Conservation (phyloP, 78 protist genomes). For the Monosiga brevicollis region DNA sequence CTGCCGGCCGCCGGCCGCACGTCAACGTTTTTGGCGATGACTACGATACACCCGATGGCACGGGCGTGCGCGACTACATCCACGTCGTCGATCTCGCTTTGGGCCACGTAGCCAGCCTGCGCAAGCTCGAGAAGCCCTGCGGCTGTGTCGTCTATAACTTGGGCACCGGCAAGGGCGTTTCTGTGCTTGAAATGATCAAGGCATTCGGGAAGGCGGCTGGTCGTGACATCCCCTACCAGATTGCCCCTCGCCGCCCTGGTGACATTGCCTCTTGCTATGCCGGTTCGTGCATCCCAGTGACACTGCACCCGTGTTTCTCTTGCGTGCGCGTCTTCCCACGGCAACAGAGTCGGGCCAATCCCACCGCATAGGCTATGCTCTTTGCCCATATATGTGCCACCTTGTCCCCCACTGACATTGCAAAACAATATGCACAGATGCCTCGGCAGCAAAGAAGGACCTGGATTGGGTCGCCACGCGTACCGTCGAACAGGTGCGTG, state of each 20-base stretch:
- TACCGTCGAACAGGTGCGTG: slow-evolving; percentile 56
- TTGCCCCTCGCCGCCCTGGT: slow-evolving; percentile 41
- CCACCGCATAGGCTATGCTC: not conserved
- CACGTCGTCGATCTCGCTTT: slow-evolving; percentile 89
- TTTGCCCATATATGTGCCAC: slow-evolving; percentile 20
- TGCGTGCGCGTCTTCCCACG: not conserved
- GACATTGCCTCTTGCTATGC: slow-evolving; percentile 39
- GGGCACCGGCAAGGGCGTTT: slow-evolving; percentile 84
- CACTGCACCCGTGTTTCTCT: not conserved
- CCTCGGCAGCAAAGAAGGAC: slow-evolving; percentile 41
- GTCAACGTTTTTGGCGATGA: slow-evolving; percentile 89
- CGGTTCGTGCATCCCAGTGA: not conserved
- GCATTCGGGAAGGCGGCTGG: slow-evolving; percentile 72
- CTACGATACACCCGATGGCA: slow-evolving; percentile 92
- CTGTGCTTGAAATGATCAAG: slow-evolving; percentile 80
- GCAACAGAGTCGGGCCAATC: not conserved
- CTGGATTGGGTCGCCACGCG: slow-evolving; percentile 74
- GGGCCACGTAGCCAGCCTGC: slow-evolving; percentile 81
- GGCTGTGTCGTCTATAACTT: slow-evolving; percentile 60
- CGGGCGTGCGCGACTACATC: slow-evolving; percentile 96
- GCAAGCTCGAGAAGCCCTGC: not conserved
- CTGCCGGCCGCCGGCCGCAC: slow-evolving; percentile 66
- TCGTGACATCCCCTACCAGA: slow-evolving; percentile 23
- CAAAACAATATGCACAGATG: slow-evolving; percentile 28
- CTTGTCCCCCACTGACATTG: slow-evolving; percentile 20